Evolutionary conservation across 306 rosid species (phyloP).

Genomic region (Sphenostylis stenocarpa): DNA sequence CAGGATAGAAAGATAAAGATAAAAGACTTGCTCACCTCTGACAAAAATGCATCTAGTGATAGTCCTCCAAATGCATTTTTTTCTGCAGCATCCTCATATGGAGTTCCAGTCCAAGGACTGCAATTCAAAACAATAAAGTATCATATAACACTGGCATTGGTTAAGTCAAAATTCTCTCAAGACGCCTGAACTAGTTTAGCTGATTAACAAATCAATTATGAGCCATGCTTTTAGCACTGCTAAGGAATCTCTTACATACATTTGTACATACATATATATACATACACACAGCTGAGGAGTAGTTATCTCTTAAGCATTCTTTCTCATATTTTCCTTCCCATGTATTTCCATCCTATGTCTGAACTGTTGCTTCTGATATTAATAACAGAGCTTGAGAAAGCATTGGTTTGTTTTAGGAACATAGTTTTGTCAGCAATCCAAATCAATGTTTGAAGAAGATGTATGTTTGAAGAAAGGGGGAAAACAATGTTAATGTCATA

Average conservation of each 20-base stretch:
- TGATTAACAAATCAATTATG: not conserved
- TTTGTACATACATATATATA: no score
- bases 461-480: no score
- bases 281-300: no score
- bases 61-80: conserved; percentile 82
- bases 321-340: no score
- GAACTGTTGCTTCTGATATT: no score
- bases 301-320: no score
- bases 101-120: conserved; percentile 81
- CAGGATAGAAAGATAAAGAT: conserved; percentile 1
- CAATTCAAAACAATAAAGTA: conserved; percentile 38
- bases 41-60: conserved; percentile 79
- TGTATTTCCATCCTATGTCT: no score
- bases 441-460: no score
- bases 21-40: conserved; percentile 41
- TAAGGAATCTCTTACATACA: not conserved
- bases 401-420: no score
- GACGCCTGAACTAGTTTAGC: not conserved
- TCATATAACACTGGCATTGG: not conserved
- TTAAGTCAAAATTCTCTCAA: not conserved
- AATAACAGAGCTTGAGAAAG: no score
- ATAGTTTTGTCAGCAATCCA: no score
- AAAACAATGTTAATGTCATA: no score
- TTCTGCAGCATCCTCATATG: conserved; percentile 76
- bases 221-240: not conserved